Evolutionary conservation across 2,329 filamentous ascomycete genomes (phyloP), one percentile per base, ranked within the genome.

Genomic region (Coniochaeta sp.): DNA sequence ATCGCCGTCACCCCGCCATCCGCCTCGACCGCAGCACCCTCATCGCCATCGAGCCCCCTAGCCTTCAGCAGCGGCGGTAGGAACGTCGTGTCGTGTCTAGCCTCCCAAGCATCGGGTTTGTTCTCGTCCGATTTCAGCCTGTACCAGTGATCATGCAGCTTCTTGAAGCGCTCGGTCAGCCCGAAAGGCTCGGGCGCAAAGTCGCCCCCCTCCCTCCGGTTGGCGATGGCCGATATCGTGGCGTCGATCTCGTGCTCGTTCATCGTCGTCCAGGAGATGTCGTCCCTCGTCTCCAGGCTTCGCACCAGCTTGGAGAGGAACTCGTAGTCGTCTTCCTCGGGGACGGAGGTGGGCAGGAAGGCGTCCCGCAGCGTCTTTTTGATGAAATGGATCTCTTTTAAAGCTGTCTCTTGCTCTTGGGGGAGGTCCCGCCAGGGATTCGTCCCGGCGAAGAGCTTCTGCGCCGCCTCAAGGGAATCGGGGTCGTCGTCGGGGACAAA

Each of bases 381-480:
- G 24, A 31, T 27, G 31, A 33, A 35, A 22, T 40, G 22, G 6
- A 31, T 16, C n/a, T 50, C 48, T 30, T 50, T 50, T 4, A 50
- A 5, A 4, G 31, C 31, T 10, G 31, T 35, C 9, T 14, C 6
- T 32, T 28, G 20, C 32, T 50, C 48, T 13, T 16, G 13, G 5
- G 48, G 32, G 1, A 50, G 48, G 14, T 50, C 48, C n/a, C 32
- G 13, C n/a, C 22, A 50, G 14, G 48, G 48, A 32, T 50, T 50
- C 2, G 48, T 50, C 14, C 32, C 22, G 31, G 48, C 32, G 27
- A 30, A 26, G n/a, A 48, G 45, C 24, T 16, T 6, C 13, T 30
- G 26, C n/a, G n/a, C 2, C 16, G 45, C 6, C 28, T 46, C 40
- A 9, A 27, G 42, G 42, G 42, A n/a, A n/a, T n/a, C 14, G 6